Percentiles rank a stretch among this genome's conserved stretches.
Conservation (phyloP, 176 grass and related monocot species). For the Tillandsia leiboldiana region DNA sequence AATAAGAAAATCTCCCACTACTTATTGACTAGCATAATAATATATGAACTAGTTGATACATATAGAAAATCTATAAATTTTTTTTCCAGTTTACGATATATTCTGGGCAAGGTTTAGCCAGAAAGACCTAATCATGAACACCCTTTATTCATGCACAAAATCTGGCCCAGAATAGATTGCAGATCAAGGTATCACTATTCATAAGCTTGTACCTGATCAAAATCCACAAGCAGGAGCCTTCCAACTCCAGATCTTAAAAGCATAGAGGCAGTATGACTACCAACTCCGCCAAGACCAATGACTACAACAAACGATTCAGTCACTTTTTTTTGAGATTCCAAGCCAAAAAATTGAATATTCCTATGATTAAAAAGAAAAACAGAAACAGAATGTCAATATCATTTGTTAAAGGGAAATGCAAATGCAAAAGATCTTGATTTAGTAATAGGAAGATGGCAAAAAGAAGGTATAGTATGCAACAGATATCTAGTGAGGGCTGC, state of each 20-base stretch:
- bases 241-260: slow-evolving; percentile 87
- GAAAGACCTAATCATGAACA: too few species aligned
- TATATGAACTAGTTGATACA: neutral
- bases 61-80: neutral
- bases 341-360: slow-evolving; percentile 96
- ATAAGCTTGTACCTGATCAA: slow-evolving; percentile 69
- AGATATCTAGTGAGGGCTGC: too few species aligned
- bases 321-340: slow-evolving; percentile 77
- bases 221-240: slow-evolving; percentile 82
- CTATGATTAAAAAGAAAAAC: slow-evolving; percentile 25
- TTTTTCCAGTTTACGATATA: too few species aligned
- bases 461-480: too few species aligned
- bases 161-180: neutral
- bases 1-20: neutral
- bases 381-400: neutral
- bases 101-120: too few species aligned
- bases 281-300: slow-evolving; percentile 94
- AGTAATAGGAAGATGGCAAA: too few species aligned
- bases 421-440: too few species aligned
- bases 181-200: neutral
- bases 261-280: slow-evolving; percentile 92
- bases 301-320: slow-evolving; percentile 63
- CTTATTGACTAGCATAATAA: neutral
- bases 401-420: too few species aligned
- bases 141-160: too few species aligned